Percentiles rank a stretch among this genome's conserved stretches.
Evolutionary conservation across 2,329 filamentous ascomycete genomes (phyloP).

Genomic region (Alternaria sp.): DNA sequence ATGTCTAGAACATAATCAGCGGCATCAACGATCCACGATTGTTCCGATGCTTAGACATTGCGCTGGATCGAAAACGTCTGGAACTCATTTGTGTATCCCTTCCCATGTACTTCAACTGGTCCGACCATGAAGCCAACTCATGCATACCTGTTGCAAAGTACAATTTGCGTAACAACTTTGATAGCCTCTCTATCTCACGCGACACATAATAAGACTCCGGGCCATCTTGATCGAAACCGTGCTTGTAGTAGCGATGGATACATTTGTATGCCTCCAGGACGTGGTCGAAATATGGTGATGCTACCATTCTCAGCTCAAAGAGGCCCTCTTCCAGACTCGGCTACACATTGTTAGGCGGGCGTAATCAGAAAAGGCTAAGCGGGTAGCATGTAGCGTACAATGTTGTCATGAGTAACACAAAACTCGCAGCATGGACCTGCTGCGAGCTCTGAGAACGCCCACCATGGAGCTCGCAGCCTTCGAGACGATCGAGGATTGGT

Average conservation of each 20-base stretch:
- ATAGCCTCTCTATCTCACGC: conserved; percentile 22
- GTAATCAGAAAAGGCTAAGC: background rate
- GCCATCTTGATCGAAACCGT: conserved; percentile 17
- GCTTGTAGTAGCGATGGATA: conserved; percentile 24
- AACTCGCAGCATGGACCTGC: conserved; percentile 20
- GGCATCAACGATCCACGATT: conserved; percentile 1
- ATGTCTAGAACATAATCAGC: background rate
- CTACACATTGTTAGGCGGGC: conserved; percentile 5
- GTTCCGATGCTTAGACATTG: conserved; percentile 6
- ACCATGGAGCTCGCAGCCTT: conserved; percentile 9
- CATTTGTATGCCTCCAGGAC: conserved; percentile 2
- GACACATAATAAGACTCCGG: conserved; percentile 17
- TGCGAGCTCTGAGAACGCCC: conserved; percentile 9
- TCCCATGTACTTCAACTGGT: conserved; percentile 20
- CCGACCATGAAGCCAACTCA: conserved; percentile 13
- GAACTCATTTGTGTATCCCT: conserved; percentile 14
- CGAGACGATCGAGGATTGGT: conserved; percentile 1
- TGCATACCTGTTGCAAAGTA: conserved; percentile 12
- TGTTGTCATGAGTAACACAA: conserved; percentile 13
- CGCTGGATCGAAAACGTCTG: conserved; percentile 4
- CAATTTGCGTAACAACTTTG: conserved; percentile 8
- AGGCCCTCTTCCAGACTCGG: conserved; percentile 12
- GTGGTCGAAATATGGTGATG: background rate
- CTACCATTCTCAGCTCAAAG: conserved; percentile 5
- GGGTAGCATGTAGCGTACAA: conserved; percentile 8